Conservation (phyloP, 352 stramenopile genomes). For the Phytopythium ostracodes region DNA sequence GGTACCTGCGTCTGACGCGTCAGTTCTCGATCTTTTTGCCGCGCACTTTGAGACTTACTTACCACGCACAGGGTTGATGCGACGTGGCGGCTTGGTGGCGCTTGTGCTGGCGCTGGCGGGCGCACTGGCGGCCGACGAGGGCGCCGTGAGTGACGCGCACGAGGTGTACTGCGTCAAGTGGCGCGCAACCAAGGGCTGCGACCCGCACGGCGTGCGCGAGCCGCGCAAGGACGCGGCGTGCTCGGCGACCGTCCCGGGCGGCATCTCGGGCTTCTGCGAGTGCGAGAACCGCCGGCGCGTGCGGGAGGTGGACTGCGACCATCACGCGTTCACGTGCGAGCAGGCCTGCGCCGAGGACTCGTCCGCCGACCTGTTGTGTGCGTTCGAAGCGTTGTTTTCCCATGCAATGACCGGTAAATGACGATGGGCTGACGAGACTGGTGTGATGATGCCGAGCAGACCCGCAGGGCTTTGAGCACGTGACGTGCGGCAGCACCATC, state of each 20-base stretch:
- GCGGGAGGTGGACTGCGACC: conserved; percentile 69
- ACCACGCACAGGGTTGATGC: conserved; percentile 6
- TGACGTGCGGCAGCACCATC: conserved; percentile 82
- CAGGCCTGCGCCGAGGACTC: conserved; percentile 64
- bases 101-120: conserved; percentile 6
- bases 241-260: conserved; percentile 35
- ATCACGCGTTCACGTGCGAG: conserved; percentile 77
- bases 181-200: conserved; percentile 63
- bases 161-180: conserved; percentile 57
- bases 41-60: too few species aligned
- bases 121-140: neutral
- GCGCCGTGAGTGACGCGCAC: neutral
- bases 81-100: conserved; percentile 10
- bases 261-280: conserved; percentile 71
- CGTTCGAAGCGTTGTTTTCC: conserved; percentile 7
- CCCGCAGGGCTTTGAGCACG: conserved; percentile 68
- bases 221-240: conserved; percentile 60
- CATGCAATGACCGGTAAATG: too few species aligned
- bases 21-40: neutral
- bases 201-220: conserved; percentile 66
- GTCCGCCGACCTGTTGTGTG: conserved; percentile 72
- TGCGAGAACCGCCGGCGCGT: conserved; percentile 74
- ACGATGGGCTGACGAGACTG: neutral
- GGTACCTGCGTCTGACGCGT: neutral
- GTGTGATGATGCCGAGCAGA: conserved; percentile 21